Base-by-base conservation (phyloP, 139 green algal genomes). In the Bryopsis sp. region DNA sequence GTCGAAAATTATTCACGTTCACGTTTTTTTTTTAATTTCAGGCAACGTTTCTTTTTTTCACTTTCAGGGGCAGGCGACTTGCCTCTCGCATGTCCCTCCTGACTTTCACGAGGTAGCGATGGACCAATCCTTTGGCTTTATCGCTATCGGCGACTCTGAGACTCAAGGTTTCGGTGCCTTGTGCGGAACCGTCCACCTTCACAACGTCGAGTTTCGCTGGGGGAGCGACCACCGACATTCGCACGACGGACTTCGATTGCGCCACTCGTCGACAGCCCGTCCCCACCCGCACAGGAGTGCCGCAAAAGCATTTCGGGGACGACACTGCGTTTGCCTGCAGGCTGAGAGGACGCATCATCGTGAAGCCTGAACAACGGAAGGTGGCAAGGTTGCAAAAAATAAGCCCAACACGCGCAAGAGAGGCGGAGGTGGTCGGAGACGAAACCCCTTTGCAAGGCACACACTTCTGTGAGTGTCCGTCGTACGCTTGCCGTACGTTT, bases 31-130 rank as follows among this genome's bases (percentile, higher is more conserved):
- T 38, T 63, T n/a, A n/a, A 68, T 64, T 22, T 58, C n/a, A n/a
- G 47, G n/a, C n/a, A 33, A 33, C n/a, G 47, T 58, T 58, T n/a
- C n/a, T n/a, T n/a, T 64, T 37, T 57, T 0, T 19, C 57, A 64
- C 19, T 57, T 6, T 68, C 39, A 15, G 29, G 47, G 19, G 29
- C 6, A 50, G 8, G 0, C 43, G 50, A 50, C 81, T 72, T 70
- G 94, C 90, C 84, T 70, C 48, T 59, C 90, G 80, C 15, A 79
- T 79, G 65, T 95, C 95, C 60, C 91, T 86, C 58, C 81, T 78
- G 3, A 92, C 82, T 48, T 85, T 85, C 0, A 95, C 85, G 64
- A 96, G 11, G 73, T 96, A 96, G 43, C 90, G 78, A 80, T 97
- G 92, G 50, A 97, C 92, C 50, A 97, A 76, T 24, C 86, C 89